phyloP scores from a whole-genome alignment of 495 filamentous ascomycete genomes.

The Amorphotheca resinae region DNA sequence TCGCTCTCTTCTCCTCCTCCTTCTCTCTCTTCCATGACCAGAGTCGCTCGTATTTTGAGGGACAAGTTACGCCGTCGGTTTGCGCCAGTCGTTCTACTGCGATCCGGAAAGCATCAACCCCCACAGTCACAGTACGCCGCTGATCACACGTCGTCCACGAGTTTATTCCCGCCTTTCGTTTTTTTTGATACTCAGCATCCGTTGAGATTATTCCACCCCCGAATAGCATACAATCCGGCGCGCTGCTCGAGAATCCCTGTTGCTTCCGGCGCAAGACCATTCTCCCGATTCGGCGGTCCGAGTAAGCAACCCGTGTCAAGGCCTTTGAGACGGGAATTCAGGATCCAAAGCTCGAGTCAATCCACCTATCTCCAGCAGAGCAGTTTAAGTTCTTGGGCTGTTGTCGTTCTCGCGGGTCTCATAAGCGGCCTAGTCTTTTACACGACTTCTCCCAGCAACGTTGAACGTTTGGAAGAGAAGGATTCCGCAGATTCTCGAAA shows the following conservation, averaged over 20 bases:
- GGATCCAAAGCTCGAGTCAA: background rate
- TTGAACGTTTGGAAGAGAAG: background rate
- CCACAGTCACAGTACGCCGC: too few relatives aligned
- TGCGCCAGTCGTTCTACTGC: background rate
- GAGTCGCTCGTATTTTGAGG: background rate
- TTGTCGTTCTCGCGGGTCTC: slow-evolving; percentile 1
- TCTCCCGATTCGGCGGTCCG: slow-evolving; percentile 61
- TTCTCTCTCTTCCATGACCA: slow-evolving; percentile 5
- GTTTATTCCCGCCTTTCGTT: too few relatives aligned
- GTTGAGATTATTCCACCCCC: background rate
- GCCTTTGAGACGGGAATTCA: background rate
- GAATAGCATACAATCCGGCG: background rate
- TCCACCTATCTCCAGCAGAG: slow-evolving; percentile 2
- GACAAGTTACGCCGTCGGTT: background rate
- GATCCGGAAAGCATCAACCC: slow-evolving; percentile 1
- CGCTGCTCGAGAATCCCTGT: slow-evolving; percentile 44
- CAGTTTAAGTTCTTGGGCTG: slow-evolving; percentile 7
- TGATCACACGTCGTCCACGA: too few relatives aligned
- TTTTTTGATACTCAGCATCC: too few relatives aligned
- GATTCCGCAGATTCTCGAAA: background rate
- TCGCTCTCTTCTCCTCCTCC: background rate
- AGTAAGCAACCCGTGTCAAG: slow-evolving; percentile 39
- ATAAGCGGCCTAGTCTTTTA: slow-evolving; percentile 1
- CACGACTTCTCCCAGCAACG: slow-evolving; percentile 3
- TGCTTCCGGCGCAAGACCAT: slow-evolving; percentile 59